phyloP scores from a whole-genome alignment of 2,329 filamentous ascomycete genomes.

The Scedosporium boydii region DNA sequence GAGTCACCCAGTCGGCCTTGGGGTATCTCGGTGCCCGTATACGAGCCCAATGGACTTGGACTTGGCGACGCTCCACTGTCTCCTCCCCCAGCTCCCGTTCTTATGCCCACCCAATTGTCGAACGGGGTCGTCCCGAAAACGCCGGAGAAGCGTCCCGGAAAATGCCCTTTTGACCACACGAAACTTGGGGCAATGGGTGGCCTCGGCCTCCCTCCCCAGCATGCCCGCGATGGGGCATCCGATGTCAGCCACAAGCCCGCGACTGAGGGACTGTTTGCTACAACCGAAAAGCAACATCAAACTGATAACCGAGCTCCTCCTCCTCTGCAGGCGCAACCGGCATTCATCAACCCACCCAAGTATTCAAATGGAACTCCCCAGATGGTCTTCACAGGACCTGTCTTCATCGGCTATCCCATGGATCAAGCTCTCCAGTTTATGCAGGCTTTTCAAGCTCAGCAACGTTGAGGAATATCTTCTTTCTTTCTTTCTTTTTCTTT shows the following conservation, averaged over 20 bases:
- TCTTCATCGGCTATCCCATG: conserved; percentile 84
- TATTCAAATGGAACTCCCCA: conserved; percentile 34
- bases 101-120: conserved; percentile 28
- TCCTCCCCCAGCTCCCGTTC: conserved; percentile 48
- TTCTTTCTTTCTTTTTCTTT: conserved; percentile 7
- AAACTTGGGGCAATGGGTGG: conserved; percentile 29
- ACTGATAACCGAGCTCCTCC: conserved; percentile 9
- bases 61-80: conserved; percentile 36
- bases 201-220: neutral
- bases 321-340: conserved; percentile 12
- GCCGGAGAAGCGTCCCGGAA: conserved; percentile 24
- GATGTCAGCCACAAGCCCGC: neutral
- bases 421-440: conserved; percentile 73
- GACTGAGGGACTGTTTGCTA: neutral
- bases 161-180: conserved; percentile 50
- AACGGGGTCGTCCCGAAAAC: conserved; percentile 11
- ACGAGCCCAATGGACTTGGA: conserved; percentile 25
- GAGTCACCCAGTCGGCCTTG: conserved; percentile 89
- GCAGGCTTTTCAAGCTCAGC: conserved; percentile 40
- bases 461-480: conserved; percentile 13
- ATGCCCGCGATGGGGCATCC: neutral
- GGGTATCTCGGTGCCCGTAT: conserved; percentile 74
- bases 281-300: conserved; percentile 1
- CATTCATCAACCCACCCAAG: neutral
- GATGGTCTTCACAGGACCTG: conserved; percentile 85